A percentile compares a stretch with the other conserved stretches of the same genome.
These are phyloP conservation scores for Colletotrichum sublineola DNA, from an alignment of 2,329 filamentous ascomycete genomes.

Conservation along the genomic window DNA sequence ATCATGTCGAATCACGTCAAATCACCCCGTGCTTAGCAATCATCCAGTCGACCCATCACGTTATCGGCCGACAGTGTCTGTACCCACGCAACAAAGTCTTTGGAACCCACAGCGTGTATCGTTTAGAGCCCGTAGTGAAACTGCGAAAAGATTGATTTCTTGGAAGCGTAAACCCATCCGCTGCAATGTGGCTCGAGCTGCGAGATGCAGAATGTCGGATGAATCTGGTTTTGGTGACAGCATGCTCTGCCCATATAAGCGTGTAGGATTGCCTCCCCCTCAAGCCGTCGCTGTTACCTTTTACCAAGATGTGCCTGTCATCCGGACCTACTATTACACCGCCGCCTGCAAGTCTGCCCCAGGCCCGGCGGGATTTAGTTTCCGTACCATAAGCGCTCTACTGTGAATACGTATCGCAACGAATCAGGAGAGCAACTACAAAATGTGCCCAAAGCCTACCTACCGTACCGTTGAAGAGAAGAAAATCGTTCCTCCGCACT, in stretches of 20 bases:
- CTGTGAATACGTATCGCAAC: no score
- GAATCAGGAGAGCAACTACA: background rate
- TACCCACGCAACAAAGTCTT: background rate
- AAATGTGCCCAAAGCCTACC: background rate
- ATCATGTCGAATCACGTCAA: rapidly evolving
- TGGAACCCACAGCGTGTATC: background rate
- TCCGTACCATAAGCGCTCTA: background rate
- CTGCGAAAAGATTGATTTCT: constrained; percentile 23
- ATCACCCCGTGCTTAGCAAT: constrained; percentile 27
- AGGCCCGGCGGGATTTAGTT: background rate
- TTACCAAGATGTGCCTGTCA: no score
- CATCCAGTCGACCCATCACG: background rate
- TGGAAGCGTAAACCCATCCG: constrained; percentile 11
- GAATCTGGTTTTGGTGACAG: background rate
- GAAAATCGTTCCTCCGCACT: background rate
- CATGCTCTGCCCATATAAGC: no score
- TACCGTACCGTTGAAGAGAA: background rate
- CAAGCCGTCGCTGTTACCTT: no score
- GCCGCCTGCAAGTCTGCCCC: background rate
- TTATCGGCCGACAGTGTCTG: no score
- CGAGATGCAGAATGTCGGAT: background rate
- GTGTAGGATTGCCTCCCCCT: no score
- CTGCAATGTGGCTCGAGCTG: constrained; percentile 8
- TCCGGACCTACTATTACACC: no score
- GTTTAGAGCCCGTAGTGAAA: background rate